Base-by-base conservation (phyloP, 441 rosid species). In the Syzygium syzygioides region DNA sequence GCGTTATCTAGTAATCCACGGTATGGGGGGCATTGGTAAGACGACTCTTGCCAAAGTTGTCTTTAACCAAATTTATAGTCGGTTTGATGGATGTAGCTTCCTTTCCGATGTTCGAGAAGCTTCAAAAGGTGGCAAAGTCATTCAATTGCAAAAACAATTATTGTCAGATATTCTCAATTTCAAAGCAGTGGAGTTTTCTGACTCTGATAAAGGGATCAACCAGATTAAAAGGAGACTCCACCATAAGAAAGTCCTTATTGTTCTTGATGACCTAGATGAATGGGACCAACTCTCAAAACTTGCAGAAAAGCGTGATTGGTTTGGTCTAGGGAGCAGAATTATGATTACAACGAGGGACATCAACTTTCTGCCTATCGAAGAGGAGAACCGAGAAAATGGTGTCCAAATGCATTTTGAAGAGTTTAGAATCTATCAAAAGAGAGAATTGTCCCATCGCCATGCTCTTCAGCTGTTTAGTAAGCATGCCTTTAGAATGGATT, bases 81-180 rank as follows among this genome's bases (percentile, higher is more conserved):
- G 1, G 13, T 64, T 64, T 64, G 2, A 64, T 15, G 41, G 76
- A 5, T 30, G 3, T 4, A 64, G 76, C 23, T 64, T 64, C 23
- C 76, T 64, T 30, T 64, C 0, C 0, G 3, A 4, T 30, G 76
- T 64, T 64, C 41, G 13, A 30, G 23, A 64, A 4, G 76, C 41
- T 30, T 4, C 1, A 17, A 30, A 30, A 1, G 37, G 6, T 1
- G 23, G 41, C 12, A 30, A 30, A 64, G 2, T 30, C 0, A 23
- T 8, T 9, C 41, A 30, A 64, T 64, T 64, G 34, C 76, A 64
- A 64, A 64, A 17, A 2, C 76, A 64, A 64, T 30, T 64, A 30
- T 64, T 64, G 76, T 64, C 23, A 64, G 41, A 64, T 7, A 17
- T 64, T 64, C 76, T 64, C 76, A 30, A 64, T 6, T 30, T 9